A percentile compares a stretch with the other conserved stretches of the same genome.
These are phyloP conservation scores for Pouteria glomerata DNA, from an alignment of 148 eudicot species.

Conservation along the genomic window DNA sequence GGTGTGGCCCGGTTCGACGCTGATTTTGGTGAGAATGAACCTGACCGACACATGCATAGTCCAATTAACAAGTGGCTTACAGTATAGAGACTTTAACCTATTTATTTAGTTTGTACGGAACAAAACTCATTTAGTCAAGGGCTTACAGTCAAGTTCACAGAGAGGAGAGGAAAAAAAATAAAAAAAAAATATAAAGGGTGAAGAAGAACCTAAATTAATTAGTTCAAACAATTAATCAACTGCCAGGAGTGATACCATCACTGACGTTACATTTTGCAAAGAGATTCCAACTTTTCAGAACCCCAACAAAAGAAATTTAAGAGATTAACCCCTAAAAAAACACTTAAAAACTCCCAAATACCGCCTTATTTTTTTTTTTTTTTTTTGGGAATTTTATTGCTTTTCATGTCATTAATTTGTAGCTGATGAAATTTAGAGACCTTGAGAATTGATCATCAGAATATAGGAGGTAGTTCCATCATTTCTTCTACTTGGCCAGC, in stretches of 20 bases:
- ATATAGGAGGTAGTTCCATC: conserved; percentile 60
- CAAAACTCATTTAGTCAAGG: too few species aligned
- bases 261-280: conserved; percentile 16
- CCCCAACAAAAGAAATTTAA: not conserved
- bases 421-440: too few species aligned
- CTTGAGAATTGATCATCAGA: conserved; percentile 16
- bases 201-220: not conserved
- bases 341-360: conserved; percentile 2
- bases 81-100: not conserved
- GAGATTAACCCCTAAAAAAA: not conserved
- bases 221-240: conserved; percentile 12
- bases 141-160: not conserved
- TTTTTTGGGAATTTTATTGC: too few species aligned
- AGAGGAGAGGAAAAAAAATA: not conserved
- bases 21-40: too few species aligned
- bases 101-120: not conserved
- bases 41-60: too few species aligned
- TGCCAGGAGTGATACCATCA: conserved; percentile 12
- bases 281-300: conserved; percentile 21
- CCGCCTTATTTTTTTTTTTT: too few species aligned
- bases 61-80: too few species aligned
- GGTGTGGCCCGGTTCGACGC: too few species aligned
- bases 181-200: not conserved
- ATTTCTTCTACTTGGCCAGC: conserved; percentile 49
- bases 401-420: too few species aligned